These are phyloP conservation scores for Phytophthora idaei DNA, from an alignment of 352 stramenopile genomes.

Conservation along the genomic window DNA sequence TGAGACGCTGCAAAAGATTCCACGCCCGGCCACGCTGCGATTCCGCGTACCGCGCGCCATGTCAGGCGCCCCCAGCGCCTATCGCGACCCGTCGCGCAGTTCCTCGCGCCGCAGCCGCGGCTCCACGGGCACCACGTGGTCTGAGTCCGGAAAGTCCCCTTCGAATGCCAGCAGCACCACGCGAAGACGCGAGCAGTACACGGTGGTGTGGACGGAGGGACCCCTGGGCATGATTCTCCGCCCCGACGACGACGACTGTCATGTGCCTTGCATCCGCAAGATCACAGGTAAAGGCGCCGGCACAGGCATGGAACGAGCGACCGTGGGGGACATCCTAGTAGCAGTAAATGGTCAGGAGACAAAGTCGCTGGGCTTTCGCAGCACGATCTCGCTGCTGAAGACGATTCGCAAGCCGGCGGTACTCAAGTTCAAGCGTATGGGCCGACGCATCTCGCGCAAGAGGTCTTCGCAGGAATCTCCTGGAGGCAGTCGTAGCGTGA, in stretches of 20 bases:
- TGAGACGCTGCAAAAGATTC: conserved; percentile 83
- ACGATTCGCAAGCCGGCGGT: conserved; percentile 85
- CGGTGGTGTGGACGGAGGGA: conserved; percentile 86
- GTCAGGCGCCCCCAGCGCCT: conserved; percentile 19
- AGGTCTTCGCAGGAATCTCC: conserved; percentile 47
- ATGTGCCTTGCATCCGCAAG: conserved; percentile 89
- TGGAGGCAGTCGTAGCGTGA: conserved; percentile 33
- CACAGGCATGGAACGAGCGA: conserved; percentile 83
- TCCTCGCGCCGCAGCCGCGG: conserved; percentile 34
- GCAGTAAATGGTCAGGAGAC: conserved; percentile 87
- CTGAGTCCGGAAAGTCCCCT: conserved; percentile 38
- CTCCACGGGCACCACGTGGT: conserved; percentile 57
- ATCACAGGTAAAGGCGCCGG: conserved; percentile 84
- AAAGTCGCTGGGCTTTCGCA: conserved; percentile 83
- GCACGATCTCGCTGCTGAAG: conserved; percentile 86
- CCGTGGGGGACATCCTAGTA: conserved; percentile 81
- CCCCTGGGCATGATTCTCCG: conserved; percentile 87
- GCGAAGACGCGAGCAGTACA: conserved; percentile 82
- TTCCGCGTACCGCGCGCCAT: conserved; percentile 79
- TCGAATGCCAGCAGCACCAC: conserved; percentile 28
- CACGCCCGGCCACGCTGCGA: conserved; percentile 76
- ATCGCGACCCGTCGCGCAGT: conserved; percentile 41
- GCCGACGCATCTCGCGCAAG: conserved; percentile 69
- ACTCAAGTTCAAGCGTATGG: conserved; percentile 91
- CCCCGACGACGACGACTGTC: conserved; percentile 85